Evolutionary conservation across 2,329 filamentous ascomycete species (phyloP), one percentile per base, ranked within the genome.

Genomic region (Stagonosporopsis cucurbitacearum): DNA sequence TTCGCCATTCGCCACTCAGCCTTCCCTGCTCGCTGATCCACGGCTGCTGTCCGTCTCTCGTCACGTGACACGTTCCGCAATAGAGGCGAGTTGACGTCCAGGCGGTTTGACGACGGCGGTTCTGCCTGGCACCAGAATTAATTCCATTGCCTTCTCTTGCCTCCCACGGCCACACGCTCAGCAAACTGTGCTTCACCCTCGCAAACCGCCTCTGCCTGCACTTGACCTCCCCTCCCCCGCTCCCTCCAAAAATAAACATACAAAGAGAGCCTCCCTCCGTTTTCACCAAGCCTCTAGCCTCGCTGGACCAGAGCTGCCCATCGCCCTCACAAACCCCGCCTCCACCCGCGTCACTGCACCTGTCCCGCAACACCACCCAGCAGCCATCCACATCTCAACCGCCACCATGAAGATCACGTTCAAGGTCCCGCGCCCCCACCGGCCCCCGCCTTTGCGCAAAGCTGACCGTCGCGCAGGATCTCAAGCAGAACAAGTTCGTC

Each of bases 401-500:
- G 70, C 67, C 70, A 73, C 70, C 60, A 88, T 88, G 86, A 87
- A 88, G 83, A 84, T 88, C 79, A 88, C 86, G 57, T 89, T 90
- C 82, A 89, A 88, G 81, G 86, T 87, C 68, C 20, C 50, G 69
- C 64, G 53, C 35, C 54, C 43, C 49, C 52, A 47, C 50, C 50
- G 11, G 55, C 56, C 51, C 13, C 11, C 19, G 37, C 12, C 19
- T 19, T 2, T 8, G 25, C 41, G 41, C 20, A 28, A 32, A 58
- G 58, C 69, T 73, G 17, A 75, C 60, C 67, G 36, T 33, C 44
- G 48, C 25, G 30, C 69, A 97, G 93, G 95, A 99, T 82, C 85
- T 99, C 73, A 98, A 97, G 84, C 95, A 98, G 80, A 91, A 97
- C 78, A 97, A 97, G 83, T 99, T 99, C 81, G 88, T 88, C 73